Conservation (phyloP, 768 basidiomycete genomes). For the Kwoniella pini region DNA sequence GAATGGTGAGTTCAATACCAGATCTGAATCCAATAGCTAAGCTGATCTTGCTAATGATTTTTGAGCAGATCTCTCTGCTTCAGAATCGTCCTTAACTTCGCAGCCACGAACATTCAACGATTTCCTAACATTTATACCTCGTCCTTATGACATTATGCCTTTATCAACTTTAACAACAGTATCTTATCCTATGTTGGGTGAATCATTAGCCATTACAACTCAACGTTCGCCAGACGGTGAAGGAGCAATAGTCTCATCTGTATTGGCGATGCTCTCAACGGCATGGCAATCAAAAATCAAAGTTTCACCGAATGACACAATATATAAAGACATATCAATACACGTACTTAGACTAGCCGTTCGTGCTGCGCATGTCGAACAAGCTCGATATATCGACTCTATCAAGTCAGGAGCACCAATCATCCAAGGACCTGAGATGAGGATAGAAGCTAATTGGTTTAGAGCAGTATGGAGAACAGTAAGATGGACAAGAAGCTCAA, state of each 20-base stretch:
- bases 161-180: background rate
- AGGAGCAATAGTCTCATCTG: conserved; percentile 5
- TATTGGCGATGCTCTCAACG: conserved; percentile 13
- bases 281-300: conserved; percentile 14
- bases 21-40: background rate
- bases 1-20: background rate
- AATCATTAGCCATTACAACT: background rate
- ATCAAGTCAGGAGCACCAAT: background rate
- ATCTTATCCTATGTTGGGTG: background rate
- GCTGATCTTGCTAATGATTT: background rate
- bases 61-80: background rate
- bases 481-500: conserved; percentile 1
- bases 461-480: conserved; percentile 16
- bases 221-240: conserved; percentile 7
- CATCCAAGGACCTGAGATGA: background rate
- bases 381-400: conserved; percentile 4
- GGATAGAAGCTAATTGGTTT: conserved; percentile 19
- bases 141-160: conserved; percentile 8
- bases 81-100: background rate
- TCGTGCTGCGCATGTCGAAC: conserved; percentile 16
- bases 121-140: conserved; percentile 12
- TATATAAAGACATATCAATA: conserved; percentile 16
- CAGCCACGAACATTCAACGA: conserved; percentile 11
- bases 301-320: conserved; percentile 12
- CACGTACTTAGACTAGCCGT: conserved; percentile 15